phyloP scores from a whole-genome alignment of 208 protist genomes.

The Trypanosoma rangeli region DNA sequence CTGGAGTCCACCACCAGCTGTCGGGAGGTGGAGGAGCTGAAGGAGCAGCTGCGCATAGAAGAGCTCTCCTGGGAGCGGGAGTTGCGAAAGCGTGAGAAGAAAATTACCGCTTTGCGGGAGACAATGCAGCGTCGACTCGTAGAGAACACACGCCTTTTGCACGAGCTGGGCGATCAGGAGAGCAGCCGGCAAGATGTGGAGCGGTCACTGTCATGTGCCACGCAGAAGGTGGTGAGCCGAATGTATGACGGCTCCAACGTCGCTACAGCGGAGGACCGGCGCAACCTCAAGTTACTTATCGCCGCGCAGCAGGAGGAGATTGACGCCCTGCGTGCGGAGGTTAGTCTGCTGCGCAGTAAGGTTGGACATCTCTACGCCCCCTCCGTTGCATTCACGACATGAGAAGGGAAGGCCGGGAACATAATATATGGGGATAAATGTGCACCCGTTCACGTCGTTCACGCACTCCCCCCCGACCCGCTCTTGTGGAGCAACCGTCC shows the following conservation, averaged over 20 bases:
- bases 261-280: conserved; percentile 78
- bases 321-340: conserved; percentile 90
- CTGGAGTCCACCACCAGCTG: conserved; percentile 87
- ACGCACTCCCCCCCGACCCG: conserved; percentile 3
- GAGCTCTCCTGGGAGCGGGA: conserved; percentile 79
- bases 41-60: conserved; percentile 81
- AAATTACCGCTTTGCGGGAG: conserved; percentile 69
- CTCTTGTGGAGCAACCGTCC: background rate
- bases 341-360: conserved; percentile 92
- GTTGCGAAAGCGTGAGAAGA: conserved; percentile 59
- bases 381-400: conserved; percentile 22
- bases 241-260: conserved; percentile 65
- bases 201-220: conserved; percentile 60
- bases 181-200: conserved; percentile 79
- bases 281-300: conserved; percentile 85
- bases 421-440: background rate
- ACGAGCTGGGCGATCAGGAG: conserved; percentile 83
- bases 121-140: conserved; percentile 60
- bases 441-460: background rate
- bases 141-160: conserved; percentile 87
- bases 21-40: conserved; percentile 87
- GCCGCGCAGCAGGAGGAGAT: conserved; percentile 92
- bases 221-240: conserved; percentile 66
- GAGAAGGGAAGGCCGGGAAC: background rate
- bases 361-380: conserved; percentile 91